Conservation (phyloP, 352 stramenopile species). For the Phytophthora rubi region DNA sequence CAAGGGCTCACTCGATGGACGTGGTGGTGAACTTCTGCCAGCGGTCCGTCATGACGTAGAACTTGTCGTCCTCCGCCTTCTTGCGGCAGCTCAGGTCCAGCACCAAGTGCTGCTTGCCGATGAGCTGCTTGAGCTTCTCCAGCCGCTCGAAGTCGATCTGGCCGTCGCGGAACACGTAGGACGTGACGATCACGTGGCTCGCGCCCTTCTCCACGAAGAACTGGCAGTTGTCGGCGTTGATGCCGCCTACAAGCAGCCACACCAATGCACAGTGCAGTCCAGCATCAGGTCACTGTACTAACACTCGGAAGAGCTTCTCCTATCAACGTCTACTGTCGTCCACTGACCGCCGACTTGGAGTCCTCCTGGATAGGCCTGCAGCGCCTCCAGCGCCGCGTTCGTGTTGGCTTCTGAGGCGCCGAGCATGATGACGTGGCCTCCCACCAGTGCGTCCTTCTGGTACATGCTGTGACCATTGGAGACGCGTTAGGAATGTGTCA, state of each 20-base stretch:
- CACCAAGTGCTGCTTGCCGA: conserved; percentile 89
- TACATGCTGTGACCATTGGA: conserved; percentile 85
- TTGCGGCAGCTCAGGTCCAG: conserved; percentile 97
- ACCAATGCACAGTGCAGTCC: conserved; percentile 3
- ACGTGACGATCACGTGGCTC: conserved; percentile 99
- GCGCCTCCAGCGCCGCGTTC: conserved; percentile 85
- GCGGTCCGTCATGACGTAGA: conserved; percentile 96
- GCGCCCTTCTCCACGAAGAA: conserved; percentile 95
- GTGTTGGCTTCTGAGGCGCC: conserved; percentile 92
- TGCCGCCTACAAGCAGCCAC: conserved; percentile 55
- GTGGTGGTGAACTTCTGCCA: conserved; percentile 98
- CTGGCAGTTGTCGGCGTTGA: conserved; percentile 93
- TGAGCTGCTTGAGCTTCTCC: conserved; percentile 62
- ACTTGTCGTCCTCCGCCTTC: conserved; percentile 84
- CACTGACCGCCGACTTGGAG: conserved; percentile 95
- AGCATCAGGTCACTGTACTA: not conserved
- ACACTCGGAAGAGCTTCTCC: not conserved
- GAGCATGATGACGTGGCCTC: conserved; percentile 99
- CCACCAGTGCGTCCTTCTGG: conserved; percentile 84
- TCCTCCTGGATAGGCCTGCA: conserved; percentile 90
- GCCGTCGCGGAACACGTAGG: conserved; percentile 95
- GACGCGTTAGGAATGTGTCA: not conserved
- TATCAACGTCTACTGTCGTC: not conserved
- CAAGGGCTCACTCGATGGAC: conserved; percentile 72
- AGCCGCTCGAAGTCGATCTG: conserved; percentile 89